phyloP scores from a whole-genome alignment of 78 protist species.

The Dictyostelium discoideum region dicty_2.7 NC_007088.5:1847501-1848000 shows the following conservation, averaged over 20 bases:
- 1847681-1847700: conserved; percentile 60
- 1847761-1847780: conserved; percentile 59
- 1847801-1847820: conserved; percentile 15
- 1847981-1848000: conserved; percentile 75
- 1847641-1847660: background rate
- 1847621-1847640: background rate
- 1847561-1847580: background rate
- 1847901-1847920: conserved; percentile 53
- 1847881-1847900: conserved; percentile 47
- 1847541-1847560: background rate
- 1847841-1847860: conserved; percentile 46
- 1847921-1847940: conserved; percentile 42
- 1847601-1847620: background rate
- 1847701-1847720: conserved; percentile 68
- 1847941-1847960: conserved; percentile 77
- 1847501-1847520: conserved; percentile 3
- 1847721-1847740: conserved; percentile 68
- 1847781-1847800: conserved; percentile 36
- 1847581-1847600: background rate
- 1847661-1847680: conserved; percentile 20
- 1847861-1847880: conserved; percentile 34
- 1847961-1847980: conserved; percentile 65
- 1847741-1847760: conserved; percentile 71
- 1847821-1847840: conserved; percentile 20
- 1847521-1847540: background rate